Percentiles rank a stretch among this genome's conserved stretches.
These are phyloP conservation scores for Talaromyces wortmannii DNA, from an alignment of 495 filamentous ascomycete genomes.

Conservation along the genomic window DNA sequence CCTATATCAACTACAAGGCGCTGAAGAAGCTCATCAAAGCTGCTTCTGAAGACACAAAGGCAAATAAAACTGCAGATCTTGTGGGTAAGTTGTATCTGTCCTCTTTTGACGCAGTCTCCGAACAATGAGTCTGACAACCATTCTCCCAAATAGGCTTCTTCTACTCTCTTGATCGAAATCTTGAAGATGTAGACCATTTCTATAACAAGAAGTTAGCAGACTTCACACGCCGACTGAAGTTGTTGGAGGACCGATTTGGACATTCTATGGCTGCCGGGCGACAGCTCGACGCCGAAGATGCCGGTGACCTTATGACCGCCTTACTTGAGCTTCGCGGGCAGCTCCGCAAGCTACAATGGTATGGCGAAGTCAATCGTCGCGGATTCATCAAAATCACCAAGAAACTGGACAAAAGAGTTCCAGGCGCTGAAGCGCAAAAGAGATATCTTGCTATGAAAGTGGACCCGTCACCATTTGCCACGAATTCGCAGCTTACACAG, in stretches of 20 bases:
- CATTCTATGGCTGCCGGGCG: constrained; percentile 41
- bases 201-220: constrained; percentile 94
- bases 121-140: constrained; percentile 14
- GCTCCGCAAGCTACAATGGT: constrained; percentile 90
- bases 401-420: constrained; percentile 90
- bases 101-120: constrained; percentile 1
- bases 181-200: constrained; percentile 90
- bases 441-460: constrained; percentile 84
- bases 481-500: constrained; percentile 56
- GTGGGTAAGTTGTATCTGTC: constrained; percentile 44
- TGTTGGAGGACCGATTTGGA: constrained; percentile 81
- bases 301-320: constrained; percentile 81
- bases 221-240: constrained; percentile 68
- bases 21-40: constrained; percentile 92
- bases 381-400: constrained; percentile 98
- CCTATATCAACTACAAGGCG: constrained; percentile 94
- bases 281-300: constrained; percentile 63
- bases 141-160: constrained; percentile 66
- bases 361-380: constrained; percentile 90
- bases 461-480: constrained; percentile 75
- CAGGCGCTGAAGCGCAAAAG: constrained; percentile 63
- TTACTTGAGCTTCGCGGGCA: constrained; percentile 82
- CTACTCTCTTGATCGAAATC: constrained; percentile 88
- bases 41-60: constrained; percentile 52
- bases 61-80: constrained; percentile 70